These are phyloP conservation scores for Cavenderia fasciculata DNA, from an alignment of 78 protist genomes.

Conservation along the genomic window DNA sequence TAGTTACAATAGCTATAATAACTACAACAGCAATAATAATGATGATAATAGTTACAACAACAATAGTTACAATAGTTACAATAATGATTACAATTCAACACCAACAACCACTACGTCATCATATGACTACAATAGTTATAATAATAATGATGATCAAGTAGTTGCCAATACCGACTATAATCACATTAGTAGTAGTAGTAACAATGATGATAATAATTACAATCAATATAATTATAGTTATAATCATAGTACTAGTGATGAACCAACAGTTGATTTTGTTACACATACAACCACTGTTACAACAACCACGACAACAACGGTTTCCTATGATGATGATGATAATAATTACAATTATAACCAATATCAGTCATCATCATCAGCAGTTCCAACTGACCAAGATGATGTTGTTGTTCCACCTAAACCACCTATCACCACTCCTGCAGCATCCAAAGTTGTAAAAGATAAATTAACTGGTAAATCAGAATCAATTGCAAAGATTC, in stretches of 20 bases:
- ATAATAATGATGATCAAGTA: background rate
- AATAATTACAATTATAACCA: background rate
- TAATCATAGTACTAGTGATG: too few relatives aligned
- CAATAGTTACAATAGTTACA: background rate
- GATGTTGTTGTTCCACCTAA: background rate
- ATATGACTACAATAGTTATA: background rate
- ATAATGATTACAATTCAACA: background rate
- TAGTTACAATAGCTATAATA: background rate
- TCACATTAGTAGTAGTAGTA: background rate
- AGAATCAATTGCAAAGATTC: background rate
- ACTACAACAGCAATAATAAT: constrained; percentile 10
- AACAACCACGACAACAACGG: background rate
- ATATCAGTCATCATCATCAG: too few relatives aligned
- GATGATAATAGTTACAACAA: background rate
- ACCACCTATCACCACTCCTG: background rate
- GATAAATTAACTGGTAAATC: background rate
- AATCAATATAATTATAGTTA: background rate
- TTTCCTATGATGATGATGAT: background rate
- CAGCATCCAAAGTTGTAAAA: background rate
- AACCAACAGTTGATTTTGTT: background rate
- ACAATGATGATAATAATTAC: background rate
- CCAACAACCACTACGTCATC: background rate
- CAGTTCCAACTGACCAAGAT: background rate
- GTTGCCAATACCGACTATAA: background rate
- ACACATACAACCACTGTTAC: background rate